These are phyloP conservation scores for Skeletonema menzelii DNA, from an alignment of 108 stramenopile genomes.

Conservation along the genomic window DNA sequence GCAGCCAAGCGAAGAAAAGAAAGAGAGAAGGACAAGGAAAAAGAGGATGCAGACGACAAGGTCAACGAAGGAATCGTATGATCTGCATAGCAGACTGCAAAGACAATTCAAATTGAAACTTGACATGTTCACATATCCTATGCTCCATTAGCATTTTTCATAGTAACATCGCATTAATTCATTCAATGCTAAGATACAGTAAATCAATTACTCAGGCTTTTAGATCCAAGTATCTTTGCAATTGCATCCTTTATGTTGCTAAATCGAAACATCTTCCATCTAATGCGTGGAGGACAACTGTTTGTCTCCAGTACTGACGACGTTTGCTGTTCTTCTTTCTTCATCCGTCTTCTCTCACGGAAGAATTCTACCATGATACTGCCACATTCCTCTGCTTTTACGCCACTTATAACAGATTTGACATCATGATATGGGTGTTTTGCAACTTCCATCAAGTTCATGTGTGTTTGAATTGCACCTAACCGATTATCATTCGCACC, in stretches of 20 bases:
- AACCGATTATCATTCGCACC: conserved; percentile 80
- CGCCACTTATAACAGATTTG: conserved; percentile 61
- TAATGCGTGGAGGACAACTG: not conserved
- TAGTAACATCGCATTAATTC: not conserved
- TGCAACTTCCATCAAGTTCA: conserved; percentile 60
- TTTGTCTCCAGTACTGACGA: not conserved
- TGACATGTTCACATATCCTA: not conserved
- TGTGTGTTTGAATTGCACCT: conserved; percentile 75
- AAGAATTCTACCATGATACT: conserved; percentile 74
- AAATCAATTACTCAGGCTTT: not conserved
- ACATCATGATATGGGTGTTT: conserved; percentile 83
- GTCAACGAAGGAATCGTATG: not conserved
- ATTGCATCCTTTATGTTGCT: not conserved
- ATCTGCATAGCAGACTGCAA: not conserved
- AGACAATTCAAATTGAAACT: not conserved
- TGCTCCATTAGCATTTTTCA: not conserved
- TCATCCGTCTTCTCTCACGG: conserved; percentile 51
- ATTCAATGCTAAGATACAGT: not conserved
- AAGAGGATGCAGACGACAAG: not conserved
- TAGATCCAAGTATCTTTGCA: not conserved
- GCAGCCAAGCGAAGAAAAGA: conserved; percentile 25
- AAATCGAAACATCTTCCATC: not conserved
- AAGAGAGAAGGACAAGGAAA: conserved; percentile 9
- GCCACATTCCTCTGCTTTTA: conserved; percentile 60
- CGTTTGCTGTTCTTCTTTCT: conserved; percentile 4